Evolutionary conservation across 2,329 filamentous ascomycete genomes (phyloP).

Genomic region (Fusarium floridanum): DNA sequence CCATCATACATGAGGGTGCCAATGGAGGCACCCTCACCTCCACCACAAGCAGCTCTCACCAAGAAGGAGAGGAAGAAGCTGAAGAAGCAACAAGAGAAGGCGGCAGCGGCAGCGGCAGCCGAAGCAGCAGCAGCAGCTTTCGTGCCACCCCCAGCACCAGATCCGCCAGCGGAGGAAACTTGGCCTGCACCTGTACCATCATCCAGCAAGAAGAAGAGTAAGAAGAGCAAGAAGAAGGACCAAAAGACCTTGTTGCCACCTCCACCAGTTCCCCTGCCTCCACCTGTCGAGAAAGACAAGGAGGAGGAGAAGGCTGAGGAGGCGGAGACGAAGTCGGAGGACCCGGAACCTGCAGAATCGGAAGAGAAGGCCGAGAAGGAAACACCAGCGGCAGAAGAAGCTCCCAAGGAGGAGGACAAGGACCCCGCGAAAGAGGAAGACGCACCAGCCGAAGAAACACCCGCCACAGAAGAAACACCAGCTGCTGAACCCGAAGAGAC

Average conservation of each 20-base stretch:
- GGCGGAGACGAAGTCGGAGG: slow-evolving; percentile 23
- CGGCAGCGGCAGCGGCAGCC: slow-evolving; percentile 7
- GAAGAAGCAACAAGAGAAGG: slow-evolving; percentile 31
- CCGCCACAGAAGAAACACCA: slow-evolving; percentile 10
- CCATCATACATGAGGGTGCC: slow-evolving; percentile 27
- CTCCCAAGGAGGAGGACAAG: slow-evolving; percentile 26
- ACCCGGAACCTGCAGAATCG: slow-evolving; percentile 18
- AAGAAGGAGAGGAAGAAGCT: slow-evolving; percentile 41
- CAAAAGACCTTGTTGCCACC: slow-evolving; percentile 12
- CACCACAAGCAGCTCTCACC: slow-evolving; percentile 15
- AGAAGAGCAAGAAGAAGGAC: slow-evolving; percentile 44
- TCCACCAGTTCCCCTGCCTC: slow-evolving; percentile 11
- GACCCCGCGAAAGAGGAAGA: slow-evolving; percentile 25
- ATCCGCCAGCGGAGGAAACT: slow-evolving; percentile 22
- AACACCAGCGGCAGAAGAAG: slow-evolving; percentile 5
- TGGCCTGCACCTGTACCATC: slow-evolving; percentile 10
- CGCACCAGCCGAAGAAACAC: slow-evolving; percentile 16
- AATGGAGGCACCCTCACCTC: slow-evolving; percentile 11
- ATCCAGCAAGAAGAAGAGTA: slow-evolving; percentile 35
- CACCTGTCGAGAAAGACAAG: slow-evolving; percentile 24
- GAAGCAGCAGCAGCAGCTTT: slow-evolving; percentile 15
- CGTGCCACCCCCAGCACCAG: slow-evolving; percentile 17
- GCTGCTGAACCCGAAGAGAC: slow-evolving; percentile 15
- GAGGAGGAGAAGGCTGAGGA: slow-evolving; percentile 37
- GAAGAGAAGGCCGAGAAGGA: slow-evolving; percentile 17